These are phyloP conservation scores for Cladophialophora chaetospira DNA, from an alignment of 2,329 filamentous ascomycete species.

Conservation along the genomic window DNA sequence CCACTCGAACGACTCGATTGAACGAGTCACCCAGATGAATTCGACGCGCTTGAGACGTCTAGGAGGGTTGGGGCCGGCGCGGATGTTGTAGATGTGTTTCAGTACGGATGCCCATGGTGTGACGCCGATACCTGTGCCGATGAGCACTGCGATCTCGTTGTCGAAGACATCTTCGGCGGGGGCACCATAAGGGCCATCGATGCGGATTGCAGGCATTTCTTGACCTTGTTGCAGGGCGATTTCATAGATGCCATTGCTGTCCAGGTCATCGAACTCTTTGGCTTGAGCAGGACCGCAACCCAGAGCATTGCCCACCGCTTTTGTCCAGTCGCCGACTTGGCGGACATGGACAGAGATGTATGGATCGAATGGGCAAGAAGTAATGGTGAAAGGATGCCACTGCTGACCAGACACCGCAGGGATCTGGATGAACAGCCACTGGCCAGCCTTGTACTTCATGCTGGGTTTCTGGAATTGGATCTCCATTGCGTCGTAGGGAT, in stretches of 20 bases:
- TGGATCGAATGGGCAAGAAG: constrained; percentile 92
- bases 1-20: constrained; percentile 96
- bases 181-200: constrained; percentile 94
- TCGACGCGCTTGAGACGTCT: constrained; percentile 89
- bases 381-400: constrained; percentile 99
- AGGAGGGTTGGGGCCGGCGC: constrained; percentile 85
- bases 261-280: constrained; percentile 86
- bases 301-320: constrained; percentile 89
- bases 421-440: constrained; percentile 96
- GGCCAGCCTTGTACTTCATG: constrained; percentile 97
- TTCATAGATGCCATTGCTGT: constrained; percentile 97
- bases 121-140: constrained; percentile 79
- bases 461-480: constrained; percentile 96
- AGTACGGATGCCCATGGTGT: constrained; percentile 86
- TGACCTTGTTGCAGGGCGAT: constrained; percentile 92
- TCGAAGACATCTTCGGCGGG: constrained; percentile 98
- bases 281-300: constrained; percentile 85
- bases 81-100: constrained; percentile 98
- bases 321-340: constrained; percentile 95
- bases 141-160: constrained; percentile 77
- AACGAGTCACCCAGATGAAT: constrained; percentile 98
- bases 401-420: constrained; percentile 85
- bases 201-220: constrained; percentile 83
- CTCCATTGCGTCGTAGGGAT: constrained; percentile 95
- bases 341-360: constrained; percentile 94